These are phyloP conservation scores for Scedosporium apiospermum DNA, from an alignment of 2,329 filamentous ascomycete species.

Conservation along the genomic window DNA sequence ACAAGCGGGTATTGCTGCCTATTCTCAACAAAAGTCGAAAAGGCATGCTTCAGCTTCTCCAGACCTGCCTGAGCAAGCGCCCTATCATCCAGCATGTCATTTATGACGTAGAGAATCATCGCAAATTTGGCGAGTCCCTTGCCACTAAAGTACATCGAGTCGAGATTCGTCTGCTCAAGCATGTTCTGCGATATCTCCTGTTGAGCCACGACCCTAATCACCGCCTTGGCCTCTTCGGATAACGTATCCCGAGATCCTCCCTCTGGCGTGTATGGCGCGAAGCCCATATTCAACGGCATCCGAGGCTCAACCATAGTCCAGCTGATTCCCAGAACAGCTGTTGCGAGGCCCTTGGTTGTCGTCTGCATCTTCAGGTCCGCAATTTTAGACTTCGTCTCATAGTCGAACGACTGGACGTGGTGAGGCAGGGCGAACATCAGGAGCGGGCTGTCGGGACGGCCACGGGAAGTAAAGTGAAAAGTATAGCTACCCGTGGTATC, in stretches of 20 bases:
- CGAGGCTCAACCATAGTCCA: conserved; percentile 71
- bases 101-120: conserved; percentile 53
- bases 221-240: conserved; percentile 42
- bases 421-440: conserved; percentile 87
- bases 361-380: conserved; percentile 59
- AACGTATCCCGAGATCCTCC: conserved; percentile 36
- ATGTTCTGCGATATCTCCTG: conserved; percentile 72
- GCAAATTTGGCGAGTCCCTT: conserved; percentile 77
- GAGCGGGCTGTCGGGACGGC: conserved; percentile 48
- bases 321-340: conserved; percentile 57
- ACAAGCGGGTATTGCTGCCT: conserved; percentile 56
- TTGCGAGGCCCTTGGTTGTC: conserved; percentile 75
- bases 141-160: conserved; percentile 90
- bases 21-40: conserved; percentile 57
- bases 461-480: conserved; percentile 64
- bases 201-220: conserved; percentile 53
- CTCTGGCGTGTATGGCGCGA: conserved; percentile 64
- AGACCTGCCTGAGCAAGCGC: conserved; percentile 49
- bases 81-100: conserved; percentile 52
- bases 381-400: conserved; percentile 37
- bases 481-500: conserved; percentile 60
- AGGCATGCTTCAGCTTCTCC: conserved; percentile 53
- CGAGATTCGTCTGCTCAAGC: conserved; percentile 57
- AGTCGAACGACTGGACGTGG: conserved; percentile 67
- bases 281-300: conserved; percentile 66